Conservation (phyloP, 129 eudicot species). For the Logfia minima region DNA sequence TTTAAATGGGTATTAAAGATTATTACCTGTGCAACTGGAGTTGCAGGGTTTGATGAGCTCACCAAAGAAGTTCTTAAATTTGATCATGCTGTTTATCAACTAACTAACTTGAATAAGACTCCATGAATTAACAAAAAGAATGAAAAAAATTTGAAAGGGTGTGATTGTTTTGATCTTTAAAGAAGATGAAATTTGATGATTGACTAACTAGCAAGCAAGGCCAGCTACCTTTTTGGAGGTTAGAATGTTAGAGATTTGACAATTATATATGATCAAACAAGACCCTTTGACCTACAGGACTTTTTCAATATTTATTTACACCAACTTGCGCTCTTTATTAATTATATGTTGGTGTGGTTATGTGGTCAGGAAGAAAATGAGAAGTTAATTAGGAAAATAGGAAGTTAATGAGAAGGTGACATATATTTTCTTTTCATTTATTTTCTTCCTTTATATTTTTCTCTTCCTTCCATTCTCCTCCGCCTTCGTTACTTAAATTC, state of each 20-base stretch:
- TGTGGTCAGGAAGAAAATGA: too few species aligned
- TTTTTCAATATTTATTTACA: background rate
- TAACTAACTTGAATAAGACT: background rate
- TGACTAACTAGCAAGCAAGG: background rate
- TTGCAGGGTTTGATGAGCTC: slow-evolving; percentile 42
- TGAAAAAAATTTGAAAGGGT: background rate
- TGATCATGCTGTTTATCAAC: slow-evolving; percentile 37
- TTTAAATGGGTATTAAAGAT: slow-evolving; percentile 2
- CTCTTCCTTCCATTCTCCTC: too few species aligned
- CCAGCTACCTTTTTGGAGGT: background rate
- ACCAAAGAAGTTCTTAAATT: slow-evolving; percentile 37
- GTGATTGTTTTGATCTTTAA: background rate
- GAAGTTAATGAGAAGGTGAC: too few species aligned
- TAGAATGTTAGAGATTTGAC: background rate
- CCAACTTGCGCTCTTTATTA: background rate
- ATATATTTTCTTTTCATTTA: too few species aligned
- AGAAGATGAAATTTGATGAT: background rate
- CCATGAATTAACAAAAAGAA: background rate
- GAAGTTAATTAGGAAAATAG: too few species aligned
- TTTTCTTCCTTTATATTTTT: too few species aligned
- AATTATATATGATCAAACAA: background rate
- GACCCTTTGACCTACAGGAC: background rate
- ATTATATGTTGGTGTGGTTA: background rate
- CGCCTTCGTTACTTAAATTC: too few species aligned
- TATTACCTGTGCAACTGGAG: slow-evolving; percentile 40